Percentiles rank a stretch among this genome's conserved stretches.
phyloP scores from a whole-genome alignment of 305 asterid genomes.

The Fraxinus dipetala region DNA sequence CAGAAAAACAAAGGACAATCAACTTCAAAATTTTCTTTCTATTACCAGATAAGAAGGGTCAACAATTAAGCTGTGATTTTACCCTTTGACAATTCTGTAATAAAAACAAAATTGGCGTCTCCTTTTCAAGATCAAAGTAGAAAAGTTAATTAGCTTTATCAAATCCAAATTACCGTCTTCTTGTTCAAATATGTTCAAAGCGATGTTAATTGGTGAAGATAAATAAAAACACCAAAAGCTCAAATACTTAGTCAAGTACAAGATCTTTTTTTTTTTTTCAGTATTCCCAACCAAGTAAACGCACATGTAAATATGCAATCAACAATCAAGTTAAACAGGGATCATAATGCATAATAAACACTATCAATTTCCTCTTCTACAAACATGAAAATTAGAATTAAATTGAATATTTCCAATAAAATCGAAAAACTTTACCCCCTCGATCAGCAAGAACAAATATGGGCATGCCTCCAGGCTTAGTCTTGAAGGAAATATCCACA shows the following conservation, averaged over 20 bases:
- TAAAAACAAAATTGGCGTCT: neutral
- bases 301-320: conserved; percentile 3
- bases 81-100: neutral
- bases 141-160: neutral
- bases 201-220: neutral
- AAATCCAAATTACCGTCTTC: neutral
- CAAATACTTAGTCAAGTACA: neutral
- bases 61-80: neutral
- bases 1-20: conserved; percentile 2
- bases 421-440: conserved; percentile 56
- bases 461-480: conserved; percentile 85
- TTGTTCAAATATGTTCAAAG: neutral
- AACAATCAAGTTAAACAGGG: conserved; percentile 5
- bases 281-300: neutral
- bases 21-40: neutral
- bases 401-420: neutral
- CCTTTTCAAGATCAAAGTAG: neutral
- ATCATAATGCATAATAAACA: neutral
- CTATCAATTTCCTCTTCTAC: neutral
- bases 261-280: neutral
- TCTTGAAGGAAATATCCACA: conserved; percentile 48
- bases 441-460: conserved; percentile 80
- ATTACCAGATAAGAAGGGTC: neutral
- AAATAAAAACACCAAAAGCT: neutral
- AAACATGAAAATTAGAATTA: neutral